Percentiles rank a stretch among this genome's conserved stretches.
Evolutionary conservation across 495 filamentous ascomycete species (phyloP).

Genomic region (Talaromyces thailandensis): DNA sequence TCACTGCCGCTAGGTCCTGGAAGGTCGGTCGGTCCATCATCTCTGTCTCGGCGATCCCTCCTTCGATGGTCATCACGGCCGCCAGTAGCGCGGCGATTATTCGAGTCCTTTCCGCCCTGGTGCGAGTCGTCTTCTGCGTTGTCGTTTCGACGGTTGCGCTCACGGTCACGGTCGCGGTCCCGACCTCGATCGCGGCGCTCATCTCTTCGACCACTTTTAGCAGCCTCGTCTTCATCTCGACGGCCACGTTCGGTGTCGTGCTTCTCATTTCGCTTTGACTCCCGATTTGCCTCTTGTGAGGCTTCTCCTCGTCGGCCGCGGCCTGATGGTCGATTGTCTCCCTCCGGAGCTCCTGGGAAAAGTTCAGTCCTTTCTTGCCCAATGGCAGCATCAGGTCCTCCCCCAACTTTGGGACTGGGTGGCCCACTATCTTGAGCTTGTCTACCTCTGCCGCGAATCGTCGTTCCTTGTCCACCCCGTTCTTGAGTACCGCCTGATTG

Average conservation of each 20-base stretch:
- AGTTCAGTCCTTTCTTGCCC: slow-evolving; percentile 17
- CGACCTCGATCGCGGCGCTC: slow-evolving; percentile 25
- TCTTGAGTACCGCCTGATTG: slow-evolving; percentile 29
- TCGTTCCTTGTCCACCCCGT: slow-evolving; percentile 20
- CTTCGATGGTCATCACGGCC: slow-evolving; percentile 31
- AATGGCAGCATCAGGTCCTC: slow-evolving; percentile 16
- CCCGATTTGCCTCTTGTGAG: slow-evolving; percentile 23
- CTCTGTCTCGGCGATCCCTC: slow-evolving; percentile 31
- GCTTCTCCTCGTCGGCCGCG: slow-evolving; percentile 21
- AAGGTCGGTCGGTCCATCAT: slow-evolving; percentile 18
- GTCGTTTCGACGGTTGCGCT: slow-evolving; percentile 24
- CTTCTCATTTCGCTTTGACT: slow-evolving; percentile 17
- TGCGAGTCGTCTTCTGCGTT: slow-evolving; percentile 26
- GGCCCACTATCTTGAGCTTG: slow-evolving; percentile 24
- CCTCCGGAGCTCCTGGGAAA: slow-evolving; percentile 14
- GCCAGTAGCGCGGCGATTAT: slow-evolving; percentile 20
- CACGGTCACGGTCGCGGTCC: slow-evolving; percentile 29
- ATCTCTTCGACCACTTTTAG: slow-evolving; percentile 25
- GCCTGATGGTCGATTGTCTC: slow-evolving; percentile 10
- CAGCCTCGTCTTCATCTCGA: slow-evolving; percentile 19
- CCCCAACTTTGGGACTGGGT: slow-evolving; percentile 16
- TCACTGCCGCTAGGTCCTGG: slow-evolving; percentile 16
- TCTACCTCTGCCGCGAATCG: slow-evolving; percentile 32
- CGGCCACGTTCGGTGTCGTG: slow-evolving; percentile 13
- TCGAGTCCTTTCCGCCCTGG: slow-evolving; percentile 16